phyloP scores from a whole-genome alignment of 768 basidiomycete genomes.

The Mycena vulgaris region DNA sequence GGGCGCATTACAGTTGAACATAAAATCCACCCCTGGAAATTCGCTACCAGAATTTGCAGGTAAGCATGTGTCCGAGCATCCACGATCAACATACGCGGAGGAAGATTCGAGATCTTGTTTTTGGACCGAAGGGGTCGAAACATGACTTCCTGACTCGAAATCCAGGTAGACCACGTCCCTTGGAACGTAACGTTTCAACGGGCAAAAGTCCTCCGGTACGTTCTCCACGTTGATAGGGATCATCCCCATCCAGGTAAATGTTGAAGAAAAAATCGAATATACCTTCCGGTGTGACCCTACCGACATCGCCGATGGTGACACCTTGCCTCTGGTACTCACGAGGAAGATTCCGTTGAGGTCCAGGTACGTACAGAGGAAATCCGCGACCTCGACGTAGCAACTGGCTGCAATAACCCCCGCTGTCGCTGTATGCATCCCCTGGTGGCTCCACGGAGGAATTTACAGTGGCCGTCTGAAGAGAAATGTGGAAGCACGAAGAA shows the following conservation, averaged over 20 bases:
- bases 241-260: conserved; percentile 38
- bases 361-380: conserved; percentile 50
- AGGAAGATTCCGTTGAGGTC: conserved; percentile 40
- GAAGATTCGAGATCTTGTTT: background rate
- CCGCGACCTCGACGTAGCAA: conserved; percentile 40
- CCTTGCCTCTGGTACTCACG: conserved; percentile 41
- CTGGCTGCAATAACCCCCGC: conserved; percentile 17
- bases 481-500: too few species aligned
- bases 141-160: conserved; percentile 3
- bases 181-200: background rate
- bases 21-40: conserved; percentile 19
- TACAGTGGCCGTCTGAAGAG: too few species aligned
- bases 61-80: background rate
- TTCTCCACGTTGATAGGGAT: conserved; percentile 47
- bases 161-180: background rate
- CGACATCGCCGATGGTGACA: conserved; percentile 52
- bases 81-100: background rate
- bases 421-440: background rate
- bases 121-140: background rate
- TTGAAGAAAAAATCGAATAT: conserved; percentile 54
- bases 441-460: too few species aligned
- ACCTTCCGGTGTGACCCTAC: conserved; percentile 48
- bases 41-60: background rate
- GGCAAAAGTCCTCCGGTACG: conserved; percentile 46
- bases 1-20: conserved; percentile 14